phyloP scores from a whole-genome alignment of 164 flowering plant species.

The Platanus orientalis region DNA sequence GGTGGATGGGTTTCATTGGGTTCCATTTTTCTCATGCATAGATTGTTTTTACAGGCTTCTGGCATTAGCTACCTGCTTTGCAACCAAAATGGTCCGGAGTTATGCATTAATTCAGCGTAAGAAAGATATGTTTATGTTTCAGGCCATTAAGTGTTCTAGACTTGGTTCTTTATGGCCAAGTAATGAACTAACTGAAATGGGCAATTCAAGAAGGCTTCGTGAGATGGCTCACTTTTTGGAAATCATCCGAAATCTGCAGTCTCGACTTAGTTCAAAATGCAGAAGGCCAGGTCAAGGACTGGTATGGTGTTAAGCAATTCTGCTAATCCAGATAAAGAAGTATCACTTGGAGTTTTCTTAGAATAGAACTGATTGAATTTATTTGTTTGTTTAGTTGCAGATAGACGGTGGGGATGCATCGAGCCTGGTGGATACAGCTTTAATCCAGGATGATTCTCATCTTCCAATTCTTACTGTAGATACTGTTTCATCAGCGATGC shows the following conservation, averaged over 20 bases:
- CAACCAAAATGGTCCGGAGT: constrained; percentile 70
- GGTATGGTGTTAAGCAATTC: constrained; percentile 37
- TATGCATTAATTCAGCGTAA: constrained; percentile 59
- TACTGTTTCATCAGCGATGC: constrained; percentile 20
- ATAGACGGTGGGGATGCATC: constrained; percentile 33
- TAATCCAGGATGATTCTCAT: constrained; percentile 37
- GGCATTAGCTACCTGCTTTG: constrained; percentile 61
- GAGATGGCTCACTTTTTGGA: constrained; percentile 82
- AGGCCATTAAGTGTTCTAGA: constrained; percentile 11
- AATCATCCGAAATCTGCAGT: constrained; percentile 66
- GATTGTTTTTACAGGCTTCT: constrained; percentile 61
- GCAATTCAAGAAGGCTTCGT: constrained; percentile 37
- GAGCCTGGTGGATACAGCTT: constrained; percentile 17
- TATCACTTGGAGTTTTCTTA: background rate
- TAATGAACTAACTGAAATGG: constrained; percentile 20
- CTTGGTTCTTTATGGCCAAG: constrained; percentile 22
- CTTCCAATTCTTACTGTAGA: constrained; percentile 29
- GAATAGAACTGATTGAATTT: constrained; percentile 6
- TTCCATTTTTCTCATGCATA: constrained; percentile 9
- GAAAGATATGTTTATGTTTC: constrained; percentile 19
- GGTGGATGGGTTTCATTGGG: background rate
- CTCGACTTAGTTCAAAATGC: constrained; percentile 40
- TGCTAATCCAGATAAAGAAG: background rate
- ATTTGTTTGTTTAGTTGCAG: constrained; percentile 29
- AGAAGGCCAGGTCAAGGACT: constrained; percentile 47